Base-by-base conservation (phyloP, 2,329 filamentous ascomycete genomes). In the Sarocladiaceae sp. region DNA sequence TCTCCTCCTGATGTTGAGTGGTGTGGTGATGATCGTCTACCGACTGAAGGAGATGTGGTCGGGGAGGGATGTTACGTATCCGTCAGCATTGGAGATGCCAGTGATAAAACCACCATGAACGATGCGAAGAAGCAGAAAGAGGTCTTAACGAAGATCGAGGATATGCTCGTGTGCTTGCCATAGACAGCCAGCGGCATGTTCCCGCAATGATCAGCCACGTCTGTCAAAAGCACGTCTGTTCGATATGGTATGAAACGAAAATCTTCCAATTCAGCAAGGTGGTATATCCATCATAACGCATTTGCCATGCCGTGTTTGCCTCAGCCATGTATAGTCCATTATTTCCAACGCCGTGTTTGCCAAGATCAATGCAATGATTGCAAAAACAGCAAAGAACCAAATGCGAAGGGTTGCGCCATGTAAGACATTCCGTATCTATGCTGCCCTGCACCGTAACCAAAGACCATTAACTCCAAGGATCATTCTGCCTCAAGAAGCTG, bases 401-500 rank as follows among this genome's bases (percentile, higher is more conserved):
- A 11, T 25, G 18, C 12, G 8, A 20, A 13, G 40, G 15, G 20
- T 25, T 20, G 26, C 46, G 33, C 48, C 48, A 50, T 37, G 10
- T 39, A 37, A 8, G 15, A 15, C 7, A 10, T 3, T 26, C 22
- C 22, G 3, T 17, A 5, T 47, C 25, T 26, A 18, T 46, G 37
- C 20, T 18, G 39, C n/a, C 10, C 18, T 17, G 4, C 5, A 22
- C 20, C 12, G 6, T 3, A 60, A 60, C 59, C 60, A 57, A 57
- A 51, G 53, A 63, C 28, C 60, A 60, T 56, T 60, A 58, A 33
- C 63, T 64, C 66, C 64, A 66, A 47, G 69, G 67, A 61, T 76
- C 75, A 57, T 77, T 75, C 71, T 95, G 89, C 57, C 86, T 80
- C 67, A 97, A 72, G 70, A 93, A 92, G 66, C 86, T 87, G 64